Percentiles rank a stretch among this genome's conserved stretches.
These are phyloP conservation scores for Apophysomyces elegans DNA, from an alignment of 371 early-diverging fungal genomes.

Conservation along the genomic window DNA sequence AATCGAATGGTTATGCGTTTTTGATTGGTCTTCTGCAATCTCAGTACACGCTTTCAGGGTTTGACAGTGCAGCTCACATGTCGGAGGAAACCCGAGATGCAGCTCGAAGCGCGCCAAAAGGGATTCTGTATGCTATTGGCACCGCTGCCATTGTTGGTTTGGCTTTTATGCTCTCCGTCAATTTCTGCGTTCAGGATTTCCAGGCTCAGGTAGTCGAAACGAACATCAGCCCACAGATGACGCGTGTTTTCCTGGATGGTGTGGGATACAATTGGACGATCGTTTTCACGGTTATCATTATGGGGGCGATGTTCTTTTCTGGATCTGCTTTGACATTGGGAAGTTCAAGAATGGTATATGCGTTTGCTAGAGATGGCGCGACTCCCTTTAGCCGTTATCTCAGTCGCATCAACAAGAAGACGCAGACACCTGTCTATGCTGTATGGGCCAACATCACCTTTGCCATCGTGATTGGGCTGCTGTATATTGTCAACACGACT, in stretches of 20 bases:
- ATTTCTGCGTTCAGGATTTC: constrained; percentile 51
- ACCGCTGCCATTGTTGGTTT: constrained; percentile 52
- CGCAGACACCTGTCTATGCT: constrained; percentile 39
- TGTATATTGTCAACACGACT: constrained; percentile 39
- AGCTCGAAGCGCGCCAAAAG: constrained; percentile 61
- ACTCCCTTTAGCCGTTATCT: constrained; percentile 62
- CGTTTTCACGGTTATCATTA: constrained; percentile 54
- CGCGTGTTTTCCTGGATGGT: constrained; percentile 58
- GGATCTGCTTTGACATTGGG: constrained; percentile 57
- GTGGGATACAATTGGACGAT: constrained; percentile 57
- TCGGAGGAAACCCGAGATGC: constrained; percentile 72
- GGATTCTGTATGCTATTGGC: constrained; percentile 59
- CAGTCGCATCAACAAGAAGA: constrained; percentile 33
- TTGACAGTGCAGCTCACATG: constrained; percentile 76
- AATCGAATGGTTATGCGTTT: constrained; percentile 36
- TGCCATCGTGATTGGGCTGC: constrained; percentile 23
- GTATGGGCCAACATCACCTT: constrained; percentile 44
- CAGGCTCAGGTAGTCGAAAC: constrained; percentile 46
- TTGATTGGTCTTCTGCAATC: constrained; percentile 46
- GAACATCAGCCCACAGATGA: constrained; percentile 41
- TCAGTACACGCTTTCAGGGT: constrained; percentile 63
- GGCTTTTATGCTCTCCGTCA: constrained; percentile 49
- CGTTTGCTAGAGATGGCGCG: constrained; percentile 75
- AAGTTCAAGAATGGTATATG: constrained; percentile 73
- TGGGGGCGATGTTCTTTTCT: constrained; percentile 65